phyloP scores from a whole-genome alignment of 2,329 filamentous ascomycete genomes.

The Cladosporium sphaerospermum region DNA sequence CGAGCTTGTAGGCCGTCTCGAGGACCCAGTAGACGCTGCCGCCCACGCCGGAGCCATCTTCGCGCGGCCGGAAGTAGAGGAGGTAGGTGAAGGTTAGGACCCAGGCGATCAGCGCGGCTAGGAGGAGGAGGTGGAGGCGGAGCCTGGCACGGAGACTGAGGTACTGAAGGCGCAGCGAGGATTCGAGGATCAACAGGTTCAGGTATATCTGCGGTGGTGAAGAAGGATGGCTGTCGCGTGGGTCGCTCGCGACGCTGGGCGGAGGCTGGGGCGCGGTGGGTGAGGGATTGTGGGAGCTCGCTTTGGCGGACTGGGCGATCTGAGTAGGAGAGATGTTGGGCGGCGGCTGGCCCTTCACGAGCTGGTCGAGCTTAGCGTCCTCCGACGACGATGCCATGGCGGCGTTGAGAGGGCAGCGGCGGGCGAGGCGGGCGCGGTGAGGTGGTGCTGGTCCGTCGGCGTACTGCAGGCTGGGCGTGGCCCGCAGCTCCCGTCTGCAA shows the following conservation, averaged over 20 bases:
- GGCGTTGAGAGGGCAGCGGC: not conserved
- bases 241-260: slow-evolving; percentile 52
- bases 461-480: not conserved
- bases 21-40: slow-evolving; percentile 96
- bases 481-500: not conserved
- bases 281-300: slow-evolving; percentile 24
- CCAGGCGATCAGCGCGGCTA: slow-evolving; percentile 74
- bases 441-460: not conserved
- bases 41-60: slow-evolving; percentile 85
- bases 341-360: slow-evolving; percentile 76
- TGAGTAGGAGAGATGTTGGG: slow-evolving; percentile 47
- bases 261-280: slow-evolving; percentile 31
- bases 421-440: not conserved
- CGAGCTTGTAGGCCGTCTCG: slow-evolving; percentile 83
- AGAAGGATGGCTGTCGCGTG: slow-evolving; percentile 75
- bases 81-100: slow-evolving; percentile 79
- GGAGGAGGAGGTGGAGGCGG: slow-evolving; percentile 88
- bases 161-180: slow-evolving; percentile 86
- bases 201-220: slow-evolving; percentile 95
- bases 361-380: slow-evolving; percentile 17
- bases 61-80: slow-evolving; percentile 88
- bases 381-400: slow-evolving; percentile 5
- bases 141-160: slow-evolving; percentile 81
- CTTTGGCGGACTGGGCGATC: slow-evolving; percentile 33
- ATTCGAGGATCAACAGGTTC: slow-evolving; percentile 94